These are phyloP conservation scores for Dictyostelium citrinum DNA, from an alignment of 78 protist genomes.

Conservation along the genomic window DNA sequence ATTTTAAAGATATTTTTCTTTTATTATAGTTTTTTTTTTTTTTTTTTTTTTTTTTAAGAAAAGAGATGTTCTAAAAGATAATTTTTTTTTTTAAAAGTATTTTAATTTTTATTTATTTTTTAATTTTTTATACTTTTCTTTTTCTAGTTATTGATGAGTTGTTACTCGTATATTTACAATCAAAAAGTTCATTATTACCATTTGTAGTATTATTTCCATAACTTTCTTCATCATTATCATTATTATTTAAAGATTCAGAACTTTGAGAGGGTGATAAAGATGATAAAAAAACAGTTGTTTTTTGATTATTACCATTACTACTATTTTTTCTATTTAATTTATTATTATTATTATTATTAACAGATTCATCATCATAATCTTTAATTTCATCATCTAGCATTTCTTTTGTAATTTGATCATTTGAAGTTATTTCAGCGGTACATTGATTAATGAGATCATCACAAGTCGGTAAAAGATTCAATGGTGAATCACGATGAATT, in stretches of 20 bases:
- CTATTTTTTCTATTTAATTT: not conserved
- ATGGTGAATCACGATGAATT: conserved; percentile 76
- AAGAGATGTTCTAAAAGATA: no score
- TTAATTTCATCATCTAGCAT: not conserved
- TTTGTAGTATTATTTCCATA: not conserved
- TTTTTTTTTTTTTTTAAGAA: no score
- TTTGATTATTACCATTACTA: not conserved
- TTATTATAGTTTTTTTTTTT: no score
- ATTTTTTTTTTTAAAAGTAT: not conserved
- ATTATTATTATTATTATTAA: not conserved
- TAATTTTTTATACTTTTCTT: not conserved
- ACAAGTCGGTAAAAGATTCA: not conserved
- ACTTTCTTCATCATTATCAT: not conserved
- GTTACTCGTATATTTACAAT: not conserved
- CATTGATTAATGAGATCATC: conserved; percentile 34
- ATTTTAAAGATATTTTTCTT: no score
- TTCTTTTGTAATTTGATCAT: not conserved
- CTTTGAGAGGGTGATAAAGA: not conserved
- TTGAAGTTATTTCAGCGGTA: not conserved
- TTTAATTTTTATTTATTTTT: no score
- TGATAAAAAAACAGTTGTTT: not conserved
- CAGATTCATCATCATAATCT: not conserved
- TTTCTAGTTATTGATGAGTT: not conserved
- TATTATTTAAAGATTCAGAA: not conserved
- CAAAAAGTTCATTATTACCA: not conserved